These are phyloP conservation scores for Furcasterigmium sp. DNA, from an alignment of 2,329 filamentous ascomycete genomes.

Conservation along the genomic window DNA sequence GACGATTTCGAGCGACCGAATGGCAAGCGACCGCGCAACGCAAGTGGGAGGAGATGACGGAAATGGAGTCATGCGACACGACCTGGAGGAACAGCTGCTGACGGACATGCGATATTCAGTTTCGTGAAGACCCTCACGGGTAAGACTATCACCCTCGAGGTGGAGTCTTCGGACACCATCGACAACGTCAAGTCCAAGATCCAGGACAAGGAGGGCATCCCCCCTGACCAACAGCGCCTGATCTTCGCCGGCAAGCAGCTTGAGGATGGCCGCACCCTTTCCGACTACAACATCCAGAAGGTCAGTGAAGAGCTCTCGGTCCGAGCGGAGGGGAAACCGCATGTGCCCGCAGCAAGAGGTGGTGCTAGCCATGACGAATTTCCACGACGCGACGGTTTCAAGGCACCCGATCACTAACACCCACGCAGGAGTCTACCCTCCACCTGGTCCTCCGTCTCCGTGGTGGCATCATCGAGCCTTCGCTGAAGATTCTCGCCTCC, in stretches of 20 bases:
- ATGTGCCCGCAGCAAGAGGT: no score
- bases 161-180: slow-evolving; percentile 98
- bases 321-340: no score
- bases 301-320: slow-evolving; percentile 46
- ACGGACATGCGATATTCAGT: slow-evolving; percentile 44
- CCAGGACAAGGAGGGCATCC: slow-evolving; percentile 99
- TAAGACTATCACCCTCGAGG: slow-evolving; percentile 99
- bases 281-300: slow-evolving; percentile 99
- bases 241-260: slow-evolving; percentile 99
- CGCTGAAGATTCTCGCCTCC: slow-evolving; percentile 94
- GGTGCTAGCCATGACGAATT: not conserved
- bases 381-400: no score
- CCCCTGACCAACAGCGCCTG: slow-evolving; percentile 95
- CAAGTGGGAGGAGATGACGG: slow-evolving; percentile 7
- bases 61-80: slow-evolving; percentile 1
- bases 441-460: slow-evolving; percentile 98
- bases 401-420: slow-evolving; percentile 10
- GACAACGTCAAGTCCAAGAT: slow-evolving; percentile 99
- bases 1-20: slow-evolving; percentile 10
- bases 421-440: slow-evolving; percentile 84
- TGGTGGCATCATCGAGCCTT: slow-evolving; percentile 99
- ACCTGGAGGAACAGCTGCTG: slow-evolving; percentile 11
- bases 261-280: slow-evolving; percentile 93
- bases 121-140: slow-evolving; percentile 99
- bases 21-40: slow-evolving; percentile 5